phyloP scores from a whole-genome alignment of 1,284 basidiomycete species.

The Ustilago tritici region DNA sequence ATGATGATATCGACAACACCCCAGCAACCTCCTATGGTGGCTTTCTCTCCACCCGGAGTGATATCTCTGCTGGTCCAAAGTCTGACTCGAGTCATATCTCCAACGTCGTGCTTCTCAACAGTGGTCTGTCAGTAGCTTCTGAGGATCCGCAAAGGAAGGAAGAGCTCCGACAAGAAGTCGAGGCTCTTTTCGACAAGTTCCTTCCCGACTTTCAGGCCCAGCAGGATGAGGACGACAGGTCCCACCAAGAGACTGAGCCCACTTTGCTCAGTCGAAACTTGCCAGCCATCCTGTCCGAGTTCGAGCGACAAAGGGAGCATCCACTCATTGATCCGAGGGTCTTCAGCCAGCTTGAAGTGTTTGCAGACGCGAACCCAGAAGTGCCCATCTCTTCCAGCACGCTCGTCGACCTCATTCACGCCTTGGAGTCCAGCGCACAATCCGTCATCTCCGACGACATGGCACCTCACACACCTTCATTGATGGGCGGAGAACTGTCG shows the following conservation, averaged over 20 bases:
- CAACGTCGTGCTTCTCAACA: conserved; percentile 22
- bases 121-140: conserved; percentile 25
- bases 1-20: conserved; percentile 48
- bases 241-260: conserved; percentile 14
- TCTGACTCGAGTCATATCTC: conserved; percentile 35
- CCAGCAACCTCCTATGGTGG: conserved; percentile 46
- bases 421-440: conserved; percentile 39
- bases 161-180: conserved; percentile 33
- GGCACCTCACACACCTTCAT: conserved; percentile 19
- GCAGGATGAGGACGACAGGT: conserved; percentile 18
- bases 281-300: conserved; percentile 45
- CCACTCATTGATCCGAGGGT: conserved; percentile 44
- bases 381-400: conserved; percentile 45
- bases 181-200: conserved; percentile 45
- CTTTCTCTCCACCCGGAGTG: conserved; percentile 29
- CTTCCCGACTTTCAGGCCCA: conserved; percentile 31
- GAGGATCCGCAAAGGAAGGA: conserved; percentile 34
- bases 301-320: conserved; percentile 36
- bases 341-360: conserved; percentile 37
- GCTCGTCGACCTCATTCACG: conserved; percentile 48
- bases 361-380: conserved; percentile 41
- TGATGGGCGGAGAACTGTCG: conserved; percentile 29
- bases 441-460: conserved; percentile 29
- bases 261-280: conserved; percentile 44
- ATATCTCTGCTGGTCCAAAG: conserved; percentile 23